Conservation (phyloP, 1,284 basidiomycete species). For the Meira miltonrushii region DNA sequence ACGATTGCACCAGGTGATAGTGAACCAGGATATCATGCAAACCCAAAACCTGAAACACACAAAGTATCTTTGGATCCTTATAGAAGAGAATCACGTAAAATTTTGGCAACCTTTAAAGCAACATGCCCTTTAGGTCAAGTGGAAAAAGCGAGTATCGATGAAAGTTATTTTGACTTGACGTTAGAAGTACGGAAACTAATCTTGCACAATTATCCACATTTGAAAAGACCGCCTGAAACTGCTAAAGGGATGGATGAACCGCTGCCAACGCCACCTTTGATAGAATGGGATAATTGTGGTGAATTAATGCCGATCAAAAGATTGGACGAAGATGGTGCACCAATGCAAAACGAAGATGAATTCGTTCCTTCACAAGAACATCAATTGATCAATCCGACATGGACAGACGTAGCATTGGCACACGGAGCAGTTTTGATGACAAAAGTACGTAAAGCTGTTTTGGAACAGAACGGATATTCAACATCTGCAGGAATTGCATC, state of each 20-base stretch:
- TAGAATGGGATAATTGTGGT: slow-evolving; percentile 66
- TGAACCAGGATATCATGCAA: slow-evolving; percentile 76
- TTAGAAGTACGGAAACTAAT: slow-evolving; percentile 46
- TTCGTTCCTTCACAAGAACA: slow-evolving; percentile 10
- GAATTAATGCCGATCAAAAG: slow-evolving; percentile 63
- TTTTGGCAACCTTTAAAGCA: slow-evolving; percentile 78
- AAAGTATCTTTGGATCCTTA: slow-evolving; percentile 96
- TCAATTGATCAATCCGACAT: slow-evolving; percentile 56
- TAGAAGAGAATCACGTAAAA: slow-evolving; percentile 80
- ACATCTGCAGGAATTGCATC: slow-evolving; percentile 85
- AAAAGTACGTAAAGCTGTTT: slow-evolving; percentile 67
- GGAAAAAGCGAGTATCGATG: slow-evolving; percentile 63
- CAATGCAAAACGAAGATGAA: slow-evolving; percentile 24
- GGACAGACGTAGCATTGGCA: slow-evolving; percentile 88
- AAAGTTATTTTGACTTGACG: slow-evolving; percentile 49
- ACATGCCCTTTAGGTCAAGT: slow-evolving; percentile 63
- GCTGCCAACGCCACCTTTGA: slow-evolving; percentile 68
- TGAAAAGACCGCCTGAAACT: slow-evolving; percentile 65
- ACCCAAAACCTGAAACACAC: slow-evolving; percentile 76
- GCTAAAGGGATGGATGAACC: slow-evolving; percentile 72
- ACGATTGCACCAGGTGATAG: slow-evolving; percentile 82
- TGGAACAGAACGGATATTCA: slow-evolving; percentile 75
- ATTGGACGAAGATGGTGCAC: slow-evolving; percentile 14
- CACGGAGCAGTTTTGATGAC: slow-evolving; percentile 84
- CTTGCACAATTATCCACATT: slow-evolving; percentile 61